A percentile compares a stretch with the other conserved stretches of the same genome.
phyloP scores from a whole-genome alignment of 2,329 filamentous ascomycete genomes.

The Hypoxylon sp. region DNA sequence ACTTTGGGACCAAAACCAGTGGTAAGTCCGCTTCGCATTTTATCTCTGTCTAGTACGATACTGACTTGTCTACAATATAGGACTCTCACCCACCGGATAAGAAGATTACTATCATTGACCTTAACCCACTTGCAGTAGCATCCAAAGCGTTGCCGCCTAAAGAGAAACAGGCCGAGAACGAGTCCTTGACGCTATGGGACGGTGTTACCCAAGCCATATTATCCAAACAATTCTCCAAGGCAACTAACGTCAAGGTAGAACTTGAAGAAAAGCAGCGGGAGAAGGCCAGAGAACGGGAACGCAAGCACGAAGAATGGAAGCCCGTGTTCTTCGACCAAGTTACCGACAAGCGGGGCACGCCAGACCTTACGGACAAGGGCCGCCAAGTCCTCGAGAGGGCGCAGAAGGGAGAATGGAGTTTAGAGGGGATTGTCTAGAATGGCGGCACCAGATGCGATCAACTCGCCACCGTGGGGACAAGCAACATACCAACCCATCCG shows the following conservation, averaged over 20 bases:
- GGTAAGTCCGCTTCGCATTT: constrained; percentile 57
- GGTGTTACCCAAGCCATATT: constrained; percentile 87
- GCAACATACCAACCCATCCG: constrained; percentile 12
- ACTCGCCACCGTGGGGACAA: constrained; percentile 2
- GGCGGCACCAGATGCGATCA: neutral
- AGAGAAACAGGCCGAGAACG: constrained; percentile 84
- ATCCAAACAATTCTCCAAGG: constrained; percentile 81
- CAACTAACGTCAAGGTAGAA: constrained; percentile 87
- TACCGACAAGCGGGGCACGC: constrained; percentile 64
- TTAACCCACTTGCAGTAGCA: constrained; percentile 81
- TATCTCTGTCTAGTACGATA: neutral
- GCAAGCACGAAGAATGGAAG: constrained; percentile 73
- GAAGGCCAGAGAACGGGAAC: constrained; percentile 82
- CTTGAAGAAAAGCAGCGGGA: constrained; percentile 90
- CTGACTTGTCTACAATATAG: constrained; percentile 40
- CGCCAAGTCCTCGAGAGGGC: constrained; percentile 59
- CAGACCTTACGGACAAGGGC: constrained; percentile 64
- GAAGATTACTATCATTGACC: constrained; percentile 82
- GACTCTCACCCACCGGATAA: constrained; percentile 63
- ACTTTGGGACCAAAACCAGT: constrained; percentile 67
- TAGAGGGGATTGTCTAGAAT: constrained; percentile 54
- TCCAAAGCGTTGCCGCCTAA: constrained; percentile 81
- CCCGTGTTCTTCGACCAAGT: constrained; percentile 85
- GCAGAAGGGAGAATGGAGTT: constrained; percentile 62
- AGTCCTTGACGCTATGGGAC: constrained; percentile 88